A percentile compares a stretch with the other conserved stretches of the same genome.
phyloP scores from a whole-genome alignment of 306 rosid genomes.

The Dryas drummondii region DNA sequence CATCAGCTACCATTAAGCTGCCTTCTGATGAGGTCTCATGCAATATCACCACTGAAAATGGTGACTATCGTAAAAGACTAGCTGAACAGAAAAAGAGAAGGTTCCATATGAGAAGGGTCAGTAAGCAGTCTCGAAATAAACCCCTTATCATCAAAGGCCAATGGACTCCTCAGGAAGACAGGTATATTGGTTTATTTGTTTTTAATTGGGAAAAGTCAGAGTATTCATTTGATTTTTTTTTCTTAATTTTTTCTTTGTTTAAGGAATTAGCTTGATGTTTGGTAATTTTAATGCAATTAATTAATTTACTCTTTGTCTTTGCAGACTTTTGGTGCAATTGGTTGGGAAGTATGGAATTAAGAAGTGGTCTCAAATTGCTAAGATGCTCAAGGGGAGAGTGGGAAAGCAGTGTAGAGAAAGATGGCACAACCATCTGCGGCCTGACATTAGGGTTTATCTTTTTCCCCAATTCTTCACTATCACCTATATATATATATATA shows the following conservation, averaged over 20 bases:
- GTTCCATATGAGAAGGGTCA: slow-evolving; percentile 6
- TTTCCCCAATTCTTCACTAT: slow-evolving; percentile 3
- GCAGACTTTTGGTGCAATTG: slow-evolving; percentile 45
- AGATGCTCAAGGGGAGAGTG: slow-evolving; percentile 40
- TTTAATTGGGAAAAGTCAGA: neutral
- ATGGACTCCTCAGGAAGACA: slow-evolving; percentile 68
- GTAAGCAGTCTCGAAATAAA: slow-evolving; percentile 21
- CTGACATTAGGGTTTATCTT: slow-evolving; percentile 59
- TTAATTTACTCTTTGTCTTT: slow-evolving; percentile 1
- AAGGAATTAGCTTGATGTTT: neutral
- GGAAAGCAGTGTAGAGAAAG: slow-evolving; percentile 85
- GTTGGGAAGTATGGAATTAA: slow-evolving; percentile 47
- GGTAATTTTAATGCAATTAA: neutral
- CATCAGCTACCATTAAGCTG: neutral
- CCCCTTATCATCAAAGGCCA: slow-evolving; percentile 50
- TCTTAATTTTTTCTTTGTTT: neutral
- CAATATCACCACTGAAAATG: neutral
- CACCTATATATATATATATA: neutral
- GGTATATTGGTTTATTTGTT: slow-evolving; percentile 25
- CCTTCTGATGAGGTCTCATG: slow-evolving; percentile 1
- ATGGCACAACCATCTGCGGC: slow-evolving; percentile 77
- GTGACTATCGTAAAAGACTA: neutral
- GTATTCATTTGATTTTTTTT: neutral
- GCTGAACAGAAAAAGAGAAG: slow-evolving; percentile 16
- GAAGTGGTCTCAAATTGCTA: slow-evolving; percentile 69